Evolutionary conservation across 2,329 filamentous ascomycete genomes (phyloP).

Genomic region (Diaporthe aspalathi): DNA sequence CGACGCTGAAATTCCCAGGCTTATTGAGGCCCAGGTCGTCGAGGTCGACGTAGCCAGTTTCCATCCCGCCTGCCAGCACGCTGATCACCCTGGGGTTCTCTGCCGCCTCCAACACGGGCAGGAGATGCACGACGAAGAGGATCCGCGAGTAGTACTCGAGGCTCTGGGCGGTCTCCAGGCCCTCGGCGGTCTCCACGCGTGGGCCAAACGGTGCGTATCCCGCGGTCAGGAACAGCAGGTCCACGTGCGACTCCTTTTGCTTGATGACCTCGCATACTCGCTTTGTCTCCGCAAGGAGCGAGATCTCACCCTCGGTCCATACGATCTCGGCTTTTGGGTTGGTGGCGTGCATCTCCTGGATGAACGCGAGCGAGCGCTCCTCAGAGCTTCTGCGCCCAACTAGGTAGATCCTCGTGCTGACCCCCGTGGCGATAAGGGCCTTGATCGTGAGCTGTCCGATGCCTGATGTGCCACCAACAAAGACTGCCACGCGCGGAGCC

Average conservation of each 20-base stretch:
- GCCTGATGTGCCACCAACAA: constrained; percentile 59
- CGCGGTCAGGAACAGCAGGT: constrained; percentile 57
- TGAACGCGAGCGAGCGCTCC: constrained; percentile 47
- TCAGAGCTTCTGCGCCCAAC: constrained; percentile 55
- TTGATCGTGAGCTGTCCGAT: constrained; percentile 55
- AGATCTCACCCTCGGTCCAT: constrained; percentile 51
- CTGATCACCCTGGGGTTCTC: constrained; percentile 50
- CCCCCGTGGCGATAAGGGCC: constrained; percentile 51
- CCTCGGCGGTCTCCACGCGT: constrained; percentile 54
- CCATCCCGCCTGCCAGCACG: constrained; percentile 50
- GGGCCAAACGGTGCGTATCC: constrained; percentile 57
- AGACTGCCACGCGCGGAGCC: constrained; percentile 53
- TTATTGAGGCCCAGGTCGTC: constrained; percentile 51
- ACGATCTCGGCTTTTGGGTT: constrained; percentile 56
- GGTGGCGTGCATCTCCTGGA: constrained; percentile 49
- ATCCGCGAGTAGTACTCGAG: constrained; percentile 58
- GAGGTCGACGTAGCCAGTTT: constrained; percentile 45
- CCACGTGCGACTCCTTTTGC: constrained; percentile 51
- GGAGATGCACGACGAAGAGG: constrained; percentile 53
- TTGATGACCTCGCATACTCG: constrained; percentile 54
- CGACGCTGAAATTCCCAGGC: constrained; percentile 46
- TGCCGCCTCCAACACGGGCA: constrained; percentile 51
- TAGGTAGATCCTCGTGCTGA: constrained; percentile 54
- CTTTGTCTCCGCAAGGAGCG: constrained; percentile 57
- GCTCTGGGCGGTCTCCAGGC: constrained; percentile 53